Evolutionary conservation across 1,139 yeast genomes (phyloP).

Genomic region (Debaryomyces subglobosus): DNA sequence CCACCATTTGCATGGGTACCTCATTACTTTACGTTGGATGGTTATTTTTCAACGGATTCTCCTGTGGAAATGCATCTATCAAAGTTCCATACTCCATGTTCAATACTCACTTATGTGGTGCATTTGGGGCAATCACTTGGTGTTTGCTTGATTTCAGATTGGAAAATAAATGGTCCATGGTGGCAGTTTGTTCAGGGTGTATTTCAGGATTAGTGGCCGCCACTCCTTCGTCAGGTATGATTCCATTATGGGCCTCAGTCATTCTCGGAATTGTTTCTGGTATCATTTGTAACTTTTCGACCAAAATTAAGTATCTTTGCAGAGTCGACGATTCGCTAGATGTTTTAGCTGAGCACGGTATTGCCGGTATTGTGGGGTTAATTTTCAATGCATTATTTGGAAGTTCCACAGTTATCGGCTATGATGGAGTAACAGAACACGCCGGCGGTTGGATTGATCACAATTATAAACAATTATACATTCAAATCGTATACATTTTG

Average conservation of each 20-base stretch:
- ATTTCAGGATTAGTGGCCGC: conserved; percentile 97
- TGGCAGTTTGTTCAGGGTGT: conserved; percentile 92
- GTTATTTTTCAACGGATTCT: conserved; percentile 87
- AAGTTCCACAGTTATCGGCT: conserved; percentile 84
- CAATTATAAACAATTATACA: conserved; percentile 89
- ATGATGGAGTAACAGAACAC: conserved; percentile 81
- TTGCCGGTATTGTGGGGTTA: conserved; percentile 91
- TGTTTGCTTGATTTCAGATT: conserved; percentile 84
- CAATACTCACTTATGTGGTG: conserved; percentile 90
- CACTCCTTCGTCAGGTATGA: conserved; percentile 90
- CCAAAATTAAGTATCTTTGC: conserved; percentile 80
- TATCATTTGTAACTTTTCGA: conserved; percentile 83
- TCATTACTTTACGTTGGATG: conserved; percentile 70
- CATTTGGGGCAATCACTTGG: conserved; percentile 93
- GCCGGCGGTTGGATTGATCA: conserved; percentile 92
- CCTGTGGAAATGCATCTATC: conserved; percentile 66
- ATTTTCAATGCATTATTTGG: conserved; percentile 88
- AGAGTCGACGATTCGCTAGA: conserved; percentile 92
- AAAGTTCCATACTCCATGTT: conserved; percentile 82
- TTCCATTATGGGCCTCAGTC: conserved; percentile 91
- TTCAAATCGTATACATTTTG: conserved; percentile 79
- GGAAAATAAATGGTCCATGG: conserved; percentile 91
- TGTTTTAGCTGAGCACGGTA: conserved; percentile 96
- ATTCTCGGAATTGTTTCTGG: conserved; percentile 83
- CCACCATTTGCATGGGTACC: conserved; percentile 82